Conservation (phyloP, 306 rosid species). For the Malus asiatica region DNA sequence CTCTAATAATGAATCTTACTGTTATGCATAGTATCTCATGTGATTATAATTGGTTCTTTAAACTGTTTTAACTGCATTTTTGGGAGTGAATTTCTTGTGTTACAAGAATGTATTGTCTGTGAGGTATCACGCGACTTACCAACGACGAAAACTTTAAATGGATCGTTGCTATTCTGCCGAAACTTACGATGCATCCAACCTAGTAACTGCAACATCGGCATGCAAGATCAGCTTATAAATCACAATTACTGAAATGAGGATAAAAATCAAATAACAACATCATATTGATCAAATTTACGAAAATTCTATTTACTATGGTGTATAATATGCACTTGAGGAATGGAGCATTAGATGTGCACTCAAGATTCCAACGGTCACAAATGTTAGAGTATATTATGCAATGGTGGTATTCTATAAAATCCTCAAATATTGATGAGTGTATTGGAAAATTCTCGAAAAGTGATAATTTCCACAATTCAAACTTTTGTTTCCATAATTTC, state of each 20-base stretch:
- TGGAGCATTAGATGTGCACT: no score
- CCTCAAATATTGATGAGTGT: background rate
- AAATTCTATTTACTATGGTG: no score
- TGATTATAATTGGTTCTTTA: background rate
- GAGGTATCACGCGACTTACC: conserved; percentile 47
- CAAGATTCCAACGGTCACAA: no score
- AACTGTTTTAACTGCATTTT: background rate
- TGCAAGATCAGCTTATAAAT: conserved; percentile 15
- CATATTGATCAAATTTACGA: no score
- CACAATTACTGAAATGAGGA: background rate
- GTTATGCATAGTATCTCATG: background rate
- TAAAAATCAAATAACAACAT: no score
- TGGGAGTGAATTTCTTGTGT: background rate
- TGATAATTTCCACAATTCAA: background rate
- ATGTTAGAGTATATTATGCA: no score
- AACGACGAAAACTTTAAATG: conserved; percentile 54
- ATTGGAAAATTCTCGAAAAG: no score
- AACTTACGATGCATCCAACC: conserved; percentile 98
- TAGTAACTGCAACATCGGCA: conserved; percentile 54
- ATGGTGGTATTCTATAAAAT: no score
- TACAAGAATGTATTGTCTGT: background rate
- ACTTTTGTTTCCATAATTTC: no score
- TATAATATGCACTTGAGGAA: no score
- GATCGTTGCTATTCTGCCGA: conserved; percentile 73
- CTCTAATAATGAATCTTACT: background rate